phyloP scores from a whole-genome alignment of 2,329 filamentous ascomycete species.

The Coniochaeta sp. region DNA sequence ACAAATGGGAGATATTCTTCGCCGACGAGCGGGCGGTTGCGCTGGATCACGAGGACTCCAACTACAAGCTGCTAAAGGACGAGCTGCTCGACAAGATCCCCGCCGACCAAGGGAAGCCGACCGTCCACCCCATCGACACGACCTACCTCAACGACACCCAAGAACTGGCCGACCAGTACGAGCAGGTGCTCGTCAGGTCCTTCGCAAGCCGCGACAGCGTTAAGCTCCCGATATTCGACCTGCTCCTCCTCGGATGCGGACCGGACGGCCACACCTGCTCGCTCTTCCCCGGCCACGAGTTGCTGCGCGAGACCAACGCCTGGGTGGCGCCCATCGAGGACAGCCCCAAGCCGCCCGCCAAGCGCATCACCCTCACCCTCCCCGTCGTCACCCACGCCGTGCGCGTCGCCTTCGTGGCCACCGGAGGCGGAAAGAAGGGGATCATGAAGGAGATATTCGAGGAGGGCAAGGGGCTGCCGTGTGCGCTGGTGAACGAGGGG shows the following conservation, averaged over 20 bases:
- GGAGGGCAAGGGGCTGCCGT: slow-evolving; percentile 72
- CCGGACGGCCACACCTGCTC: slow-evolving; percentile 97
- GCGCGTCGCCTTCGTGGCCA: slow-evolving; percentile 86
- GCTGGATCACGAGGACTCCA: slow-evolving; percentile 87
- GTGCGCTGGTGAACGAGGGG: slow-evolving; percentile 77
- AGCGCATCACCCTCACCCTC: slow-evolving; percentile 84
- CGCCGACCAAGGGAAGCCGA: slow-evolving; percentile 54
- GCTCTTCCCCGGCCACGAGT: slow-evolving; percentile 82
- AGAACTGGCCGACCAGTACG: slow-evolving; percentile 90
- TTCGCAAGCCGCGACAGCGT: slow-evolving; percentile 93
- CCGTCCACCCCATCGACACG: slow-evolving; percentile 71
- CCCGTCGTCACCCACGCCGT: slow-evolving; percentile 84
- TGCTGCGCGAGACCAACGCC: slow-evolving; percentile 78
- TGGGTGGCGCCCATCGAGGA: slow-evolving; percentile 92
- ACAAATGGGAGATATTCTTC: slow-evolving; percentile 97
- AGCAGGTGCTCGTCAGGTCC: slow-evolving; percentile 74
- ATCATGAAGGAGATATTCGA: slow-evolving; percentile 92
- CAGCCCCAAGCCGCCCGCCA: slow-evolving; percentile 88
- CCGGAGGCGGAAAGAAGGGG: slow-evolving; percentile 81
- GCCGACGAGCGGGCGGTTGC: slow-evolving; percentile 95
- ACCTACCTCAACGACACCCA: slow-evolving; percentile 66
- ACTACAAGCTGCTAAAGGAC: slow-evolving; percentile 80
- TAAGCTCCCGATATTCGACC: slow-evolving; percentile 89
- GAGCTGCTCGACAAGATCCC: slow-evolving; percentile 89
- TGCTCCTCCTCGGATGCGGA: slow-evolving; percentile 86